Percentiles rank a stretch among this genome's conserved stretches.
Evolutionary conservation across 2,329 filamentous ascomycete species (phyloP).

Genomic region (Fragosphaeria purpurea): DNA sequence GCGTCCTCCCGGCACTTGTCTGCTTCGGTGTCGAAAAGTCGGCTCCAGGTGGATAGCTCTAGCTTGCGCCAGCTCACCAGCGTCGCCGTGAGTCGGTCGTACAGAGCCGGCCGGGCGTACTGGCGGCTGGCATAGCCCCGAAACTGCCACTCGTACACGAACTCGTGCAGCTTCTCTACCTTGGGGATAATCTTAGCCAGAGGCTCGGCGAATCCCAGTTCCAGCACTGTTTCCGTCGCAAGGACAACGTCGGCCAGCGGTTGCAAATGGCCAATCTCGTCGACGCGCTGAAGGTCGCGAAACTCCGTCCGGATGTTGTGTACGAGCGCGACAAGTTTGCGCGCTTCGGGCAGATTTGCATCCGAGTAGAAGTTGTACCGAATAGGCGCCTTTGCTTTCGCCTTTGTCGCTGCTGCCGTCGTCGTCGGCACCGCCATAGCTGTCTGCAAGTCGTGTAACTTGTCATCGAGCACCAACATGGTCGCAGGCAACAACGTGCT

Average conservation of each 20-base stretch:
- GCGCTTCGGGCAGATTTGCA: constrained; percentile 64
- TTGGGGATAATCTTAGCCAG: constrained; percentile 78
- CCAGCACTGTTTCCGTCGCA: constrained; percentile 64
- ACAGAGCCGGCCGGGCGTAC: constrained; percentile 58
- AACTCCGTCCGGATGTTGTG: constrained; percentile 64
- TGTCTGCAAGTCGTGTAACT: constrained; percentile 25
- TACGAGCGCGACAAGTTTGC: constrained; percentile 60
- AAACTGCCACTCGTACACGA: constrained; percentile 88
- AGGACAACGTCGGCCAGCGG: constrained; percentile 67
- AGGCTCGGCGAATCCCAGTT: constrained; percentile 69
- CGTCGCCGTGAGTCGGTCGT: constrained; percentile 68
- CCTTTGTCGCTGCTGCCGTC: constrained; percentile 15
- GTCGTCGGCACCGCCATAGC: constrained; percentile 6
- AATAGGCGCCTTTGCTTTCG: constrained; percentile 8
- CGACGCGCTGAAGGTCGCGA: constrained; percentile 54
- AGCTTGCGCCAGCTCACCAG: constrained; percentile 85
- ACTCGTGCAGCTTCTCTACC: constrained; percentile 75
- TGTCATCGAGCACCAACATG: constrained; percentile 55
- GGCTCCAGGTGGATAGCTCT: constrained; percentile 86
- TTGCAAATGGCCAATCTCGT: constrained; percentile 63
- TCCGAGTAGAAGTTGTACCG: constrained; percentile 87
- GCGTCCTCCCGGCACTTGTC: constrained; percentile 68
- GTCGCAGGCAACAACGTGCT: constrained; percentile 54
- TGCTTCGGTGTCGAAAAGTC: constrained; percentile 74
- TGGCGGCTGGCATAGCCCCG: constrained; percentile 74